phyloP scores from a whole-genome alignment of 768 basidiomycete genomes.

The Lactifluus pinguis region DNA sequence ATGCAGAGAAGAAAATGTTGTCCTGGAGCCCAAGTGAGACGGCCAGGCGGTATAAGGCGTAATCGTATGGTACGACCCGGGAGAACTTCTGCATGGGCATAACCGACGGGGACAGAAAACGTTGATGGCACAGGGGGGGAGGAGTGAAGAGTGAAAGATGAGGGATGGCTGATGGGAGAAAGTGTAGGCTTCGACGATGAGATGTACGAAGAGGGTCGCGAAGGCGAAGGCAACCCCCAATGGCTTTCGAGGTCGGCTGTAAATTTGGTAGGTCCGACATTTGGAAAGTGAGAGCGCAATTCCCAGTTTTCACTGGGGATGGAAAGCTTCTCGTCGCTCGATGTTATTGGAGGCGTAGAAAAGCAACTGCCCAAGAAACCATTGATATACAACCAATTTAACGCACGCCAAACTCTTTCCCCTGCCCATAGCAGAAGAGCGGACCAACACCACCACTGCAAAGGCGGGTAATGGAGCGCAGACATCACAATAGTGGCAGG shows the following conservation, averaged over 20 bases:
- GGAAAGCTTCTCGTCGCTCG: not conserved
- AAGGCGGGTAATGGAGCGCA: conserved; percentile 57
- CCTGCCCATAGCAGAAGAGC: conserved; percentile 53
- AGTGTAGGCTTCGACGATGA: not conserved
- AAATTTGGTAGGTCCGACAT: not conserved
- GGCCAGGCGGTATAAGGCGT: conserved; percentile 48
- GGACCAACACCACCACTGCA: conserved; percentile 61
- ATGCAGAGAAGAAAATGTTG: conserved; percentile 67
- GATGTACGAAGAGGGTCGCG: not conserved
- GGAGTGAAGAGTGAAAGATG: conserved; percentile 9
- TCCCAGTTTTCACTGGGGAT: conserved; percentile 7
- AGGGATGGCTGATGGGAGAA: not conserved
- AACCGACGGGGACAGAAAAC: conserved; percentile 54
- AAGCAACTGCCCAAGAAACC: conserved; percentile 33
- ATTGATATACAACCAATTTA: conserved; percentile 52
- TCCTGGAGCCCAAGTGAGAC: conserved; percentile 63
- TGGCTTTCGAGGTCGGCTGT: not conserved
- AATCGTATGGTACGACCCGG: conserved; percentile 64
- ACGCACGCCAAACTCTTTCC: conserved; percentile 49
- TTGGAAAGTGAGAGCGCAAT: conserved; percentile 3
- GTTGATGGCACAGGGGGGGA: conserved; percentile 11
- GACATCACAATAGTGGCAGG: conserved; percentile 51
- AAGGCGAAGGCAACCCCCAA: not conserved
- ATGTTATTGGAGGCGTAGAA: not conserved
- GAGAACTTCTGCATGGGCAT: conserved; percentile 57